Percentiles rank a stretch among this genome's conserved stretches.
Evolutionary conservation across 495 filamentous ascomycete species (phyloP).

Genomic region (Articulospora tetracladia): DNA sequence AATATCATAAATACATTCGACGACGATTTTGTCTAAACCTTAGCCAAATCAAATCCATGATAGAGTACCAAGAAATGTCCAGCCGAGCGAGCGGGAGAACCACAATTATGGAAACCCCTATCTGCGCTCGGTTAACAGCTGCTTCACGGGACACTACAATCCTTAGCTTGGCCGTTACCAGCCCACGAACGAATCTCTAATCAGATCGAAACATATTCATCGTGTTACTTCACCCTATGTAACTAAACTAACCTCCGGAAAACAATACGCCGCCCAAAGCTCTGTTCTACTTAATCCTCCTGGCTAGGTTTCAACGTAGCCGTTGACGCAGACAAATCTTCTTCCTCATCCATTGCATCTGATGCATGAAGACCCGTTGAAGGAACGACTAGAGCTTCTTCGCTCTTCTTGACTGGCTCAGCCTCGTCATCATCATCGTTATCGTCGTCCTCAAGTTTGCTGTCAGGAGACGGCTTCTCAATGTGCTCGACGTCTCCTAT

Average conservation of each 20-base stretch:
- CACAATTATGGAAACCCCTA: too few relatives aligned
- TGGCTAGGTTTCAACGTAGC: conserved; percentile 16
- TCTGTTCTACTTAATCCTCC: conserved; percentile 10
- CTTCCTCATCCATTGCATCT: conserved; percentile 7
- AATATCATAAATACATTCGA: too few relatives aligned
- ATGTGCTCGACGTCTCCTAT: conserved; percentile 12
- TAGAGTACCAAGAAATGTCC: too few relatives aligned
- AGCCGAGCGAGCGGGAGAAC: too few relatives aligned
- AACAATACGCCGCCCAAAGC: background rate
- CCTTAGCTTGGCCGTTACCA: too few relatives aligned
- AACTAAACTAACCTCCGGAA: background rate
- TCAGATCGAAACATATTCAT: background rate
- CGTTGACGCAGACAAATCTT: conserved; percentile 18
- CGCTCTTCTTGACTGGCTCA: conserved; percentile 10
- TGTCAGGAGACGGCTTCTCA: conserved; percentile 10
- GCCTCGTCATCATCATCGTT: conserved; percentile 6
- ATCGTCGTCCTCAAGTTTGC: background rate
- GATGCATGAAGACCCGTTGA: background rate
- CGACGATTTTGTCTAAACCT: too few relatives aligned
- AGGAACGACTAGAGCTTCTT: conserved; percentile 5
- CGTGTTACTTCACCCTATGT: background rate
- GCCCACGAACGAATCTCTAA: too few relatives aligned
- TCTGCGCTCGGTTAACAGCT: too few relatives aligned
- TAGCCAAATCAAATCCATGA: too few relatives aligned
- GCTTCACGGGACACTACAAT: too few relatives aligned